Evolutionary conservation across 768 basidiomycete genomes (phyloP).

Genomic region (Rhodotorula babjevae): DNA sequence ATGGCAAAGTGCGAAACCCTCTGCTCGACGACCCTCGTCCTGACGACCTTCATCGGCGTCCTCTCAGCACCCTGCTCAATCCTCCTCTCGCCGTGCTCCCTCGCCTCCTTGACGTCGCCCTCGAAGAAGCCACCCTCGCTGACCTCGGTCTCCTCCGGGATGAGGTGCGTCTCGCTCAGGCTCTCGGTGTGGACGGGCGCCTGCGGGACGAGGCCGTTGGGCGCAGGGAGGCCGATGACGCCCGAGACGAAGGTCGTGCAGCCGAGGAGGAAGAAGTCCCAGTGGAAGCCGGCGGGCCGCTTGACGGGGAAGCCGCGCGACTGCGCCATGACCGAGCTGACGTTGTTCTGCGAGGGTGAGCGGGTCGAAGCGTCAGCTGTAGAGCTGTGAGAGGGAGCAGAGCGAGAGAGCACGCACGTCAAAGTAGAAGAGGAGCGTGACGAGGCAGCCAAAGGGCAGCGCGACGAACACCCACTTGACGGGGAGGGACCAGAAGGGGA

Average conservation of each 20-base stretch:
- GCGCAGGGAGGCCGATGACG: slow-evolving; percentile 70
- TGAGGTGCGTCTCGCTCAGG: slow-evolving; percentile 48
- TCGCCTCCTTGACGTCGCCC: slow-evolving; percentile 29
- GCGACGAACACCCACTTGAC: slow-evolving; percentile 85
- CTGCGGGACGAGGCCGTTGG: slow-evolving; percentile 59
- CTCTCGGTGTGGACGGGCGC: slow-evolving; percentile 90
- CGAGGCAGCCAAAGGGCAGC: slow-evolving; percentile 75
- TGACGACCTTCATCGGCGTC: slow-evolving; percentile 44
- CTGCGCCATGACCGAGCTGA: slow-evolving; percentile 74
- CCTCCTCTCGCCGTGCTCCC: slow-evolving; percentile 7
- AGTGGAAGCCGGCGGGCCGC: slow-evolving; percentile 67
- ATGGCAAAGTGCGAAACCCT: slow-evolving; percentile 87
- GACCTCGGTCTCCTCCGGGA: slow-evolving; percentile 27
- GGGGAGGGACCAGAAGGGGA: slow-evolving; percentile 80
- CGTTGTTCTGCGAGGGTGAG: slow-evolving; percentile 55
- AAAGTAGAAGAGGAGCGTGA: slow-evolving; percentile 92
- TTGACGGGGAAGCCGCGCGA: slow-evolving; percentile 78
- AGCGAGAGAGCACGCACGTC: slow-evolving; percentile 49
- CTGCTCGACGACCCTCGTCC: slow-evolving; percentile 76
- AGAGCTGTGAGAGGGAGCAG: no score
- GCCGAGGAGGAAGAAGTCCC: slow-evolving; percentile 85
- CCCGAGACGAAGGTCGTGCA: slow-evolving; percentile 84
- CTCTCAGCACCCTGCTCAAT: slow-evolving; percentile 24
- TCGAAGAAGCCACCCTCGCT: slow-evolving; percentile 36
- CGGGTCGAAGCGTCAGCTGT: no score